phyloP scores from a whole-genome alignment of 192 early-diverging fungal species.

The Phycomyces nitens region DNA sequence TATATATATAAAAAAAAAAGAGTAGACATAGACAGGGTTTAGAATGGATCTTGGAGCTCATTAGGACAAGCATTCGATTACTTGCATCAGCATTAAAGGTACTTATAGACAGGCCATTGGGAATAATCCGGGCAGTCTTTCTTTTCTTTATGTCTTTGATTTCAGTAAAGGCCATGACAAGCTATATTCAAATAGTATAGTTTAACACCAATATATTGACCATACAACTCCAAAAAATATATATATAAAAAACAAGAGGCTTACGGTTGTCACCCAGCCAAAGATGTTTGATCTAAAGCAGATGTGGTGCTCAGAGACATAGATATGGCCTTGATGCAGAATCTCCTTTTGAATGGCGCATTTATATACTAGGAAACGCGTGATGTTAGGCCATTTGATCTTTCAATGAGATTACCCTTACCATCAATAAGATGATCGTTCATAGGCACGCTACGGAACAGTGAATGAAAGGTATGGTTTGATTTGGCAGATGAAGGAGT shows the following conservation, averaged over 20 bases:
- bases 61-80: no score
- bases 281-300: conserved; percentile 84
- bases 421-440: conserved; percentile 47
- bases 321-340: conserved; percentile 76
- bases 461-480: conserved; percentile 43
- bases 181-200: conserved; percentile 8
- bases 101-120: conserved; percentile 50
- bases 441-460: conserved; percentile 45
- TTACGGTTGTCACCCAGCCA: conserved; percentile 73
- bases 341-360: conserved; percentile 86
- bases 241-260: not conserved
- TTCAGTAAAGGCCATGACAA: conserved; percentile 67
- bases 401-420: no score
- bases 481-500: no score
- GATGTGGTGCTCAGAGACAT: conserved; percentile 69
- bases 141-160: conserved; percentile 78
- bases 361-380: conserved; percentile 32
- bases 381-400: no score
- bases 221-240: no score
- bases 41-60: not conserved
- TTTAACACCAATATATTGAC: no score
- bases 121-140: conserved; percentile 76
- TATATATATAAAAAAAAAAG: not conserved
- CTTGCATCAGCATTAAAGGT: not conserved
- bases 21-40: not conserved